These are phyloP conservation scores for Eucalyptus cladocalyx DNA, from an alignment of 345 rosid genomes.

Conservation along the genomic window DNA sequence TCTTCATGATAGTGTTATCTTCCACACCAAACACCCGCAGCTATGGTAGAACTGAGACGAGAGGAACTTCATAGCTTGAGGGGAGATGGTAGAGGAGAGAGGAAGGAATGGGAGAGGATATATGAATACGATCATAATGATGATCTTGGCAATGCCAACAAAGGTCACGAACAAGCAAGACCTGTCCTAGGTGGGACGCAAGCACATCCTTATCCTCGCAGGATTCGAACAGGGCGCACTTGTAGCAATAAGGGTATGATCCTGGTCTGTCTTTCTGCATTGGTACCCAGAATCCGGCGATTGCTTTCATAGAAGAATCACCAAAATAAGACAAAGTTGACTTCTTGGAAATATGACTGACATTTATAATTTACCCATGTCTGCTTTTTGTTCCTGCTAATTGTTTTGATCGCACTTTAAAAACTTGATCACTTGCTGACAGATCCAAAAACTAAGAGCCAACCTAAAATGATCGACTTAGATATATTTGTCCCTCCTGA, in stretches of 20 bases:
- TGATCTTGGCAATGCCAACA: slow-evolving; percentile 38
- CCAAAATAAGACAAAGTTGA: background rate
- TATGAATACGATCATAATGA: slow-evolving; percentile 47
- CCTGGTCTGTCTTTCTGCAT: background rate
- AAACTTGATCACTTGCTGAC: background rate
- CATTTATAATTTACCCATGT: background rate
- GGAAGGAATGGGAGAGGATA: slow-evolving; percentile 41
- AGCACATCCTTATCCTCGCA: slow-evolving; percentile 42
- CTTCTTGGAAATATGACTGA: background rate
- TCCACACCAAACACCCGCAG: slow-evolving; percentile 31
- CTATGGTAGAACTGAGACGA: slow-evolving; percentile 20
- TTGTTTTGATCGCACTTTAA: background rate
- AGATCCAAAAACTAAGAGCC: slow-evolving; percentile 19
- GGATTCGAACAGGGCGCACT: slow-evolving; percentile 30
- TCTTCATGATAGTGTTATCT: slow-evolving; percentile 25
- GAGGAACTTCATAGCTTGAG: slow-evolving; percentile 34
- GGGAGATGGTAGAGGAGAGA: slow-evolving; percentile 26
- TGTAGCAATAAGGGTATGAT: slow-evolving; percentile 12
- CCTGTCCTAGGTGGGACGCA: slow-evolving; percentile 37
- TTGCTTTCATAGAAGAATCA: background rate
- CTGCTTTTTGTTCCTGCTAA: background rate
- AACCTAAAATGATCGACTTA: slow-evolving; percentile 9
- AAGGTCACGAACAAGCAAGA: slow-evolving; percentile 14
- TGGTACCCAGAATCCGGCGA: background rate
- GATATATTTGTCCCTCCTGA: slow-evolving; percentile 48